phyloP scores from a whole-genome alignment of 768 basidiomycete genomes.

The Mrakia blollopis region DNA sequence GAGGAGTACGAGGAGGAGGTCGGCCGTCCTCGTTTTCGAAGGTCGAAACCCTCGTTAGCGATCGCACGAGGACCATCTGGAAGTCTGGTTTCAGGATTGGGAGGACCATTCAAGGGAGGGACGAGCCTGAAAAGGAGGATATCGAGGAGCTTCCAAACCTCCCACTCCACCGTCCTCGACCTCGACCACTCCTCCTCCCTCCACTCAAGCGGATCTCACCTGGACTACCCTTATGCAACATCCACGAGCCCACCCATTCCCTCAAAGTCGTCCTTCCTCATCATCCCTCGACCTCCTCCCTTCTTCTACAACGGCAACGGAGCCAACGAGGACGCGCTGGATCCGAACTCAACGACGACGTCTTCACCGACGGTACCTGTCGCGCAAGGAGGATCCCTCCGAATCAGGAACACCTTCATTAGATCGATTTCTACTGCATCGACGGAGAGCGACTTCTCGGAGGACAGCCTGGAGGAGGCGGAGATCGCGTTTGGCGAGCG shows the following conservation, averaged over 20 bases:
- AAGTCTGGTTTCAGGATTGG: neutral
- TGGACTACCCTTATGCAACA: too few relatives aligned
- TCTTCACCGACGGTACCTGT: neutral
- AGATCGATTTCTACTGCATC: neutral
- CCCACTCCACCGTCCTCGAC: neutral
- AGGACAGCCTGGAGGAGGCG: neutral
- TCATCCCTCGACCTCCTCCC: conserved; percentile 5
- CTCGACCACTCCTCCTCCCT: neutral
- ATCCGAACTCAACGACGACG: too few relatives aligned
- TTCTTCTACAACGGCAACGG: neutral
- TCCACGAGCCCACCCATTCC: neutral
- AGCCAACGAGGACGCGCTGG: neutral
- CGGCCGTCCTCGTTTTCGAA: neutral
- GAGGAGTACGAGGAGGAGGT: neutral
- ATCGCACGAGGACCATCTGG: too few relatives aligned
- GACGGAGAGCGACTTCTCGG: too few relatives aligned
- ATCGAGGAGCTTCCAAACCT: neutral
- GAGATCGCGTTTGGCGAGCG: neutral
- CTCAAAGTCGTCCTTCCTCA: neutral
- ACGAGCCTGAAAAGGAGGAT: neutral
- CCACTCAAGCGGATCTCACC: neutral
- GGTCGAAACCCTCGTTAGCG: neutral
- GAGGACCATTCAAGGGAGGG: neutral
- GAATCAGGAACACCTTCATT: too few relatives aligned
- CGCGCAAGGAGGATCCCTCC: too few relatives aligned